A percentile compares a stretch with the other conserved stretches of the same genome.
These are phyloP conservation scores for Aspergillus baeticus DNA, from an alignment of 495 filamentous ascomycete species.

Conservation along the genomic window DNA sequence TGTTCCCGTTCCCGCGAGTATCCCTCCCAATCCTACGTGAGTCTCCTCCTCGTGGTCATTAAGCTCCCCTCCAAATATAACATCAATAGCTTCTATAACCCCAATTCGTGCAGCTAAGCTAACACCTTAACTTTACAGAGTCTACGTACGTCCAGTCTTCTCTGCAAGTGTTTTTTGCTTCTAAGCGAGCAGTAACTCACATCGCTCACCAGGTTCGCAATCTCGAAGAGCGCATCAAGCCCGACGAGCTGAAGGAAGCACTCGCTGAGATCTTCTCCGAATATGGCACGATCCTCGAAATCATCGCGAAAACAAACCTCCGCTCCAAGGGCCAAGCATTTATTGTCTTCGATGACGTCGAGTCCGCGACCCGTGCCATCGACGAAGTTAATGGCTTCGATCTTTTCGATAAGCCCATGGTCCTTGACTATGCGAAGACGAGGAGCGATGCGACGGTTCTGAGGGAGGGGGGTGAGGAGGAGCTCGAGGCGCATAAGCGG, in stretches of 20 bases:
- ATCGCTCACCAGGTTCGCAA: conserved; percentile 66
- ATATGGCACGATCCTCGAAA: conserved; percentile 86
- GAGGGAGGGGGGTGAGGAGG: conserved; percentile 67
- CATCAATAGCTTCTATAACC: background rate
- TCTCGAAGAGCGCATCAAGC: conserved; percentile 89
- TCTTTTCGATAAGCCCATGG: conserved; percentile 91
- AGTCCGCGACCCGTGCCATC: conserved; percentile 75
- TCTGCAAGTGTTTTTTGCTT: too few species aligned
- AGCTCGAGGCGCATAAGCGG: conserved; percentile 86
- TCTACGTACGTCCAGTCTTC: conserved; percentile 46
- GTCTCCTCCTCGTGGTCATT: conserved; percentile 14
- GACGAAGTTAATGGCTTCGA: conserved; percentile 93
- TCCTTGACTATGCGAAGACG: conserved; percentile 79
- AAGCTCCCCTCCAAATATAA: background rate
- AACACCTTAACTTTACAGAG: conserved; percentile 36
- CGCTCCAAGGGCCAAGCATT: conserved; percentile 97
- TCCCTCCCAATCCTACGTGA: conserved; percentile 51
- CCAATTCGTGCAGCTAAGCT: background rate
- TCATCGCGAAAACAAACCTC: conserved; percentile 88
- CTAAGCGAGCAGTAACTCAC: conserved; percentile 14
- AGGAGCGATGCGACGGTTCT: conserved; percentile 86
- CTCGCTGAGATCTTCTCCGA: conserved; percentile 81
- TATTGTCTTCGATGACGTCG: conserved; percentile 80
- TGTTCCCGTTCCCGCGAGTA: conserved; percentile 23
- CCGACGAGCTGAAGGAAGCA: conserved; percentile 70